A percentile compares a stretch with the other conserved stretches of the same genome.
Conservation (phyloP, 106 monocot genomes). For the Phalaenopsis equestris region DNA sequence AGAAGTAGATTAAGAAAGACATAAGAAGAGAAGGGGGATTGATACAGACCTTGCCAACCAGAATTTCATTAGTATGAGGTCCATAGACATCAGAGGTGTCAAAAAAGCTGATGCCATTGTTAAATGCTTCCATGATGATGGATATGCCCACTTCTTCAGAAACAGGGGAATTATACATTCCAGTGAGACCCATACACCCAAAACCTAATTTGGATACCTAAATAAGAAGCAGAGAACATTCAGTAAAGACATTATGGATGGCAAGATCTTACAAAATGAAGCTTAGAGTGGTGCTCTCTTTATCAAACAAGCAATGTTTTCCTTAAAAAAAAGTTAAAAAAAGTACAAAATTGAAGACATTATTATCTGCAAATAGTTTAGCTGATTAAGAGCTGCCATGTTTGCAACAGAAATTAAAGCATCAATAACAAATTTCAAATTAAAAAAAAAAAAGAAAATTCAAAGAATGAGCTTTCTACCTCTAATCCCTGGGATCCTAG, state of each 20-base stretch:
- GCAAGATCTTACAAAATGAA: not conserved
- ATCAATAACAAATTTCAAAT: not conserved
- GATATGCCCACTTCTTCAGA: conserved; percentile 46
- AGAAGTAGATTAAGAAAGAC: not conserved
- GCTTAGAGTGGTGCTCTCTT: not conserved
- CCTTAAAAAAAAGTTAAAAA: too few species aligned
- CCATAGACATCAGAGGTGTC: conserved; percentile 78
- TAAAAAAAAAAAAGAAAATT: not conserved
- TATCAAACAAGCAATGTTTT: not conserved
- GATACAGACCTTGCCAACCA: conserved; percentile 59
- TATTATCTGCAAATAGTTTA: not conserved
- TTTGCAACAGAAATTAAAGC: too few species aligned
- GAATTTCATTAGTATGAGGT: conserved; percentile 55
- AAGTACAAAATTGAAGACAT: too few species aligned
- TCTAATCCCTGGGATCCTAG: conserved; percentile 6
- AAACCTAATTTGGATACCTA: conserved; percentile 84
- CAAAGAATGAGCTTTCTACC: not conserved
- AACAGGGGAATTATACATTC: conserved; percentile 57
- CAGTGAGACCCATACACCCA: conserved; percentile 82
- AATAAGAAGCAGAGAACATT: not conserved
- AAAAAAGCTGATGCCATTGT: conserved; percentile 74
- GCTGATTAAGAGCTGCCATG: not conserved
- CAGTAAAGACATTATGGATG: not conserved
- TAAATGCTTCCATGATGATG: conserved; percentile 65
- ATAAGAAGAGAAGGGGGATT: not conserved